phyloP scores from a whole-genome alignment of 2,329 filamentous ascomycete species.

The Fusarium nanum region DNA sequence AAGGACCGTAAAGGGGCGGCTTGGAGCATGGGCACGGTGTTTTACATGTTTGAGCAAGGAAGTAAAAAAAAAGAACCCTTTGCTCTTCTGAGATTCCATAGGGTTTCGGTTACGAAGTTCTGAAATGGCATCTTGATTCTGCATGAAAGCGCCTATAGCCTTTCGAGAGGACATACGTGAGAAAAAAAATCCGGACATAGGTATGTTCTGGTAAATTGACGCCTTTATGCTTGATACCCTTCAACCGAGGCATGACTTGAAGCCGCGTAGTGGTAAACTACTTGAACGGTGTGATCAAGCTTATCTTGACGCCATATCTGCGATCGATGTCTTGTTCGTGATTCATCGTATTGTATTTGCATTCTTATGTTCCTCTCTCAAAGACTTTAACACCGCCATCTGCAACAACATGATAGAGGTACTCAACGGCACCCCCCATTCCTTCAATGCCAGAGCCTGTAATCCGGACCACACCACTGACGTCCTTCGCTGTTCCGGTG shows the following conservation, averaged over 20 bases:
- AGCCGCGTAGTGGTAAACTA: not conserved
- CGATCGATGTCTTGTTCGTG: not conserved
- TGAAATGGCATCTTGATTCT: slow-evolving; percentile 54
- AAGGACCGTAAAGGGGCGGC: slow-evolving; percentile 40
- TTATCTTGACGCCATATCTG: not conserved
- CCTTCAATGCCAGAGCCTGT: slow-evolving; percentile 60
- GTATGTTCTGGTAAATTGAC: slow-evolving; percentile 9
- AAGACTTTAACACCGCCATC: slow-evolving; percentile 88
- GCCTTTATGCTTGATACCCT: slow-evolving; percentile 1
- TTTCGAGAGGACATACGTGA: not conserved
- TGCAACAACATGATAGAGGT: slow-evolving; percentile 81
- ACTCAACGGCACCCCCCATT: slow-evolving; percentile 71
- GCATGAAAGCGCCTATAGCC: slow-evolving; percentile 38
- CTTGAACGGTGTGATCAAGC: not conserved
- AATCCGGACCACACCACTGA: slow-evolving; percentile 86
- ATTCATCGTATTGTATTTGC: not conserved
- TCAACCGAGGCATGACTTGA: not conserved
- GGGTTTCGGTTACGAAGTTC: slow-evolving; percentile 50
- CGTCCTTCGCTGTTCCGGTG: slow-evolving; percentile 88
- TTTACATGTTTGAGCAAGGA: slow-evolving; percentile 52
- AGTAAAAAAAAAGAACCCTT: slow-evolving; percentile 42
- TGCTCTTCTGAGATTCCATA: slow-evolving; percentile 50
- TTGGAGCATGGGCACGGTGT: slow-evolving; percentile 53
- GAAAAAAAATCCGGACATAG: not conserved
- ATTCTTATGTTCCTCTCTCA: slow-evolving; percentile 71